Evolutionary conservation across 2,329 filamentous ascomycete genomes (phyloP).

Genomic region (Alternaria longipes): DNA sequence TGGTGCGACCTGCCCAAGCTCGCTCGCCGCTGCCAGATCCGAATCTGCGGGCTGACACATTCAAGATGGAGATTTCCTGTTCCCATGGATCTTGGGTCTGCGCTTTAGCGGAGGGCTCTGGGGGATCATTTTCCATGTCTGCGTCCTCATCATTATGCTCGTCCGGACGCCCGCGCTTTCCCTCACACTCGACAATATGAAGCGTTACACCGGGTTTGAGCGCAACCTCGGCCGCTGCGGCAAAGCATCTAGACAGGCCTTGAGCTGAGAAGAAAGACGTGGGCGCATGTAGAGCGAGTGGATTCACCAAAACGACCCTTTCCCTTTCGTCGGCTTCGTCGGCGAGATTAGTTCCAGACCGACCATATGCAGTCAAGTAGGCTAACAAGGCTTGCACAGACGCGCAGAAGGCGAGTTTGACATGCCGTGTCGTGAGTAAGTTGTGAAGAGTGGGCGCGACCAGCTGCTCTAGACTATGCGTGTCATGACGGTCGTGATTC

Average conservation of each 20-base stretch:
- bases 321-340: slow-evolving; percentile 18
- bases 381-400: slow-evolving; percentile 81
- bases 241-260: slow-evolving; percentile 71
- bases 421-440: slow-evolving; percentile 72
- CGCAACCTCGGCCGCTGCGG: slow-evolving; percentile 70
- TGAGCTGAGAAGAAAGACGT: slow-evolving; percentile 80
- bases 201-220: slow-evolving; percentile 46
- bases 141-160: slow-evolving; percentile 66
- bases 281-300: slow-evolving; percentile 70
- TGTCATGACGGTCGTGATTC: slow-evolving; percentile 21
- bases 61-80: slow-evolving; percentile 58
- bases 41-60: slow-evolving; percentile 55
- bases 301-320: slow-evolving; percentile 70
- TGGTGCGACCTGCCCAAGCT: slow-evolving; percentile 60
- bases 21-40: slow-evolving; percentile 46
- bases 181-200: slow-evolving; percentile 54
- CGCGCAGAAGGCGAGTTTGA: slow-evolving; percentile 76
- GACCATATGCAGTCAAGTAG: slow-evolving; percentile 66
- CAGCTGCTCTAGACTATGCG: slow-evolving; percentile 50
- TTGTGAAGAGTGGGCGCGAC: slow-evolving; percentile 73
- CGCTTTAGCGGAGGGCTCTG: slow-evolving; percentile 3
- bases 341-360: slow-evolving; percentile 15
- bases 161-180: slow-evolving; percentile 43
- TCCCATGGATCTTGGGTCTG: slow-evolving; percentile 53
- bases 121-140: slow-evolving; percentile 33